A percentile compares a stretch with the other conserved stretches of the same genome.
Conservation (phyloP, 1,139 yeast genomes). For the Debaryomyces udenii region DNA sequence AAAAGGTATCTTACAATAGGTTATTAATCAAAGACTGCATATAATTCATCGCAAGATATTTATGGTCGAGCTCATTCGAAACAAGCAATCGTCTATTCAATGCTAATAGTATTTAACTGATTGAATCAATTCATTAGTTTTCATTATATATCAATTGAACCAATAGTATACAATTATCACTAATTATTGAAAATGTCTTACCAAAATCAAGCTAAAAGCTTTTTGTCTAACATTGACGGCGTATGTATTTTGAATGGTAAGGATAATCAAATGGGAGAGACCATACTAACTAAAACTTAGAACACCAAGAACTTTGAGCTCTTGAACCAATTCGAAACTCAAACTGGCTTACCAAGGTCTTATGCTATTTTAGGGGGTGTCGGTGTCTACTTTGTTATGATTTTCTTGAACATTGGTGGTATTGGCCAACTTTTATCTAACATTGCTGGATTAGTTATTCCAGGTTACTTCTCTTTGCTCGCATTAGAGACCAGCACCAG, state of each 20-base stretch:
- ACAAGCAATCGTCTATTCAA: slow-evolving; percentile 8
- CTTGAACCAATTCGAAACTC: slow-evolving; percentile 60
- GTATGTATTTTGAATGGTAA: slow-evolving; percentile 23
- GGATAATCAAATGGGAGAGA: too few species aligned
- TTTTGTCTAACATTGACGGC: slow-evolving; percentile 31
- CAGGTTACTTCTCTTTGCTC: slow-evolving; percentile 84
- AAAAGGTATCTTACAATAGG: too few species aligned
- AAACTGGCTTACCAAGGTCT: slow-evolving; percentile 83
- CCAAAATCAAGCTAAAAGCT: slow-evolving; percentile 30
- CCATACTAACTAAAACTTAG: slow-evolving; percentile 25
- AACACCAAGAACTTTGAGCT: slow-evolving; percentile 41
- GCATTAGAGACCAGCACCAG: slow-evolving; percentile 76
- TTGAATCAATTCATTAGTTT: slow-evolving; percentile 1
- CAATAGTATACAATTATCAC: slow-evolving; percentile 1
- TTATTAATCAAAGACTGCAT: slow-evolving; percentile 5
- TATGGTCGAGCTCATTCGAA: not conserved
- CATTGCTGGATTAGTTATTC: slow-evolving; percentile 86
- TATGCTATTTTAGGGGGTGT: slow-evolving; percentile 74
- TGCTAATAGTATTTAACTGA: not conserved
- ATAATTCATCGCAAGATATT: not conserved
- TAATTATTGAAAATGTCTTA: slow-evolving; percentile 25
- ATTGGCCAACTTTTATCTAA: slow-evolving; percentile 91
- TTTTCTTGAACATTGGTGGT: slow-evolving; percentile 90
- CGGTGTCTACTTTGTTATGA: slow-evolving; percentile 68
- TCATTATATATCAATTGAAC: slow-evolving; percentile 7